phyloP scores from a whole-genome alignment of 345 rosid genomes.

The Brassica napus region DNA sequence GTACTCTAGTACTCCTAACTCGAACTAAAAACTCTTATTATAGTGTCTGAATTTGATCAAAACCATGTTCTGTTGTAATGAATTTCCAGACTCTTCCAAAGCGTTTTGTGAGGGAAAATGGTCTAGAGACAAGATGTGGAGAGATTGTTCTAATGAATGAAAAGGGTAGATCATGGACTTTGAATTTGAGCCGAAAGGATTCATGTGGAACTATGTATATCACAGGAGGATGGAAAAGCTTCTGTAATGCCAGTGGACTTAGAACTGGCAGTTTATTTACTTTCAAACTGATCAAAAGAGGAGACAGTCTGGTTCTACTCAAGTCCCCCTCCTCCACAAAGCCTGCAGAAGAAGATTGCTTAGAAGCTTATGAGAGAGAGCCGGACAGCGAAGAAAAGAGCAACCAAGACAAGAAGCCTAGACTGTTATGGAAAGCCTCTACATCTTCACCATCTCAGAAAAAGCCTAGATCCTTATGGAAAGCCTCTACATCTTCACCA shows the following conservation, averaged over 20 bases:
- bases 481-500: slow-evolving; percentile 13
- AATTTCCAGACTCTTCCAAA: background rate
- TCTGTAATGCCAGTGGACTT: slow-evolving; percentile 16
- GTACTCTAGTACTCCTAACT: background rate
- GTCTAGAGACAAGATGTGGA: background rate
- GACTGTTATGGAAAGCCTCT: background rate
- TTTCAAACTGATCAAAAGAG: slow-evolving; percentile 15
- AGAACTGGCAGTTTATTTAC: background rate
- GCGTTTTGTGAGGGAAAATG: background rate
- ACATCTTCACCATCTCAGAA: slow-evolving; percentile 16
- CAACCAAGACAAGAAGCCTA: background rate
- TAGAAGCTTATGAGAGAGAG: background rate
- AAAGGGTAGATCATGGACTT: background rate
- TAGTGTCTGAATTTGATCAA: background rate
- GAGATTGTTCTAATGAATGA: background rate
- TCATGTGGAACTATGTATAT: background rate
- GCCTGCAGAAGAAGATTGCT: background rate
- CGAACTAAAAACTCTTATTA: background rate
- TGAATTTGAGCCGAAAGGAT: background rate
- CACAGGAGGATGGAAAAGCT: slow-evolving; percentile 9
- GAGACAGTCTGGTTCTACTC: slow-evolving; percentile 14
- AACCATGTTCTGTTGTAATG: background rate
- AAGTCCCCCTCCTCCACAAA: background rate
- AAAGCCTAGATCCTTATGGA: background rate
- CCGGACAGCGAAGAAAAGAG: background rate